Conservation (phyloP, 129 eudicot genomes). For the Escallonia herrerae region DNA sequence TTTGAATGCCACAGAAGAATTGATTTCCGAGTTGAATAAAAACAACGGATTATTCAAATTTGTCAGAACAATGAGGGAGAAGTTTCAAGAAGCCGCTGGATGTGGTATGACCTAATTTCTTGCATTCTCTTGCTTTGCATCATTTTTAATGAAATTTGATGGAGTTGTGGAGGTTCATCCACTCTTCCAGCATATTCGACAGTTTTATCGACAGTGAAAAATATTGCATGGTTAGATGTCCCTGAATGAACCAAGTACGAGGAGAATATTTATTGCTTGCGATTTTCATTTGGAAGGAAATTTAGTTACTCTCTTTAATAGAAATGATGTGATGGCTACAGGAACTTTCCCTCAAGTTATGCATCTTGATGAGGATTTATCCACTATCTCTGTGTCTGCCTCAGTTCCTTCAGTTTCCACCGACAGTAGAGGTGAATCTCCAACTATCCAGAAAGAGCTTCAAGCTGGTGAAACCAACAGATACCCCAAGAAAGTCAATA, state of each 20-base stretch:
- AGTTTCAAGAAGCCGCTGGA: constrained; percentile 66
- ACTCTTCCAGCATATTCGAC: neutral
- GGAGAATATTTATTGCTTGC: neutral
- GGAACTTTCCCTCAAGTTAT: constrained; percentile 30
- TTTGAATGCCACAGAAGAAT: constrained; percentile 31
- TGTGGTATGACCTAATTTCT: constrained; percentile 37
- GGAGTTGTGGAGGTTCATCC: too few relatives aligned
- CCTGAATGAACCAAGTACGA: too few relatives aligned
- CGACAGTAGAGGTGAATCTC: constrained; percentile 47
- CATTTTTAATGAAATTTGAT: neutral
- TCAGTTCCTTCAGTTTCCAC: constrained; percentile 57
- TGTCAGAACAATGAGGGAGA: constrained; percentile 75
- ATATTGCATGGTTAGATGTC: too few relatives aligned
- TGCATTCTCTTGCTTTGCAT: constrained; percentile 12
- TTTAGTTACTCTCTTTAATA: constrained; percentile 1
- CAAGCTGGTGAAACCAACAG: constrained; percentile 26
- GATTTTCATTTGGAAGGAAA: neutral
- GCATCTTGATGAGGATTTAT: constrained; percentile 48
- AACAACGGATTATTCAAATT: constrained; percentile 74
- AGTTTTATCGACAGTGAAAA: too few relatives aligned
- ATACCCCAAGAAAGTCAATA: constrained; percentile 27
- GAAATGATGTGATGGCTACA: constrained; percentile 19
- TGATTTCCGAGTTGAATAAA: constrained; percentile 37
- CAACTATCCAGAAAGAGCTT: constrained; percentile 24
- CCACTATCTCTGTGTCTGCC: constrained; percentile 53